A percentile compares a stretch with the other conserved stretches of the same genome.
These are phyloP conservation scores for Crucibulum laeve DNA, from an alignment of 768 basidiomycete genomes.

Conservation along the genomic window DNA sequence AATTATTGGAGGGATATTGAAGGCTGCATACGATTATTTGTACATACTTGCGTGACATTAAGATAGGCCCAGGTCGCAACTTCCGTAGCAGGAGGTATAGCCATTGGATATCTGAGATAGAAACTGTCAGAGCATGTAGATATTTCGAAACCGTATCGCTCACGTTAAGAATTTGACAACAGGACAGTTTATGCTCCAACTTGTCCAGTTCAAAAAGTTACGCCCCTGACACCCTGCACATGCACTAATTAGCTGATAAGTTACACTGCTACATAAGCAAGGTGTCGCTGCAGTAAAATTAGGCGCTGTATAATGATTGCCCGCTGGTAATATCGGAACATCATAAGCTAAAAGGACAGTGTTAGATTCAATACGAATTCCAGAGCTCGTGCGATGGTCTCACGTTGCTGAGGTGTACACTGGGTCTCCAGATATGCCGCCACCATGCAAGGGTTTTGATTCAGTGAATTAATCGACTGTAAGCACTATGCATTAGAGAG, in stretches of 20 bases:
- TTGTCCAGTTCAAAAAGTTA: constrained; percentile 30
- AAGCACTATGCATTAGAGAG: neutral
- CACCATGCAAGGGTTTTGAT: constrained; percentile 48
- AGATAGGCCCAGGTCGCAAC: constrained; percentile 59
- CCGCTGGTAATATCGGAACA: constrained; percentile 32
- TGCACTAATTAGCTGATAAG: constrained; percentile 53
- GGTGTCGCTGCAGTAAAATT: constrained; percentile 21
- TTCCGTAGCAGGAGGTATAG: constrained; percentile 34
- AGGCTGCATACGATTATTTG: too few species aligned
- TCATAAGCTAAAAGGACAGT: constrained; percentile 25
- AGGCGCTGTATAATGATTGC: constrained; percentile 40
- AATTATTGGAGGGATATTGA: neutral
- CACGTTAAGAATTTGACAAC: constrained; percentile 27
- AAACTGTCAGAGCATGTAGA: constrained; percentile 1
- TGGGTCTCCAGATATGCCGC: constrained; percentile 42
- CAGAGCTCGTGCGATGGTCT: too few species aligned
- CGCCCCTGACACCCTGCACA: constrained; percentile 56
- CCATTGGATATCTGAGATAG: constrained; percentile 35
- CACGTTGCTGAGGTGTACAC: too few species aligned
- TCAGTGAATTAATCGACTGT: constrained; percentile 34
- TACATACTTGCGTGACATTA: constrained; percentile 37
- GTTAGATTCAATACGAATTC: too few species aligned
- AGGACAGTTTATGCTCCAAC: constrained; percentile 32
- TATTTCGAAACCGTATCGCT: constrained; percentile 5
- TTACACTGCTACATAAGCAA: constrained; percentile 55